phyloP scores from a whole-genome alignment of 2,329 filamentous ascomycete genomes.

The Exserohilum rostratum region DNA sequence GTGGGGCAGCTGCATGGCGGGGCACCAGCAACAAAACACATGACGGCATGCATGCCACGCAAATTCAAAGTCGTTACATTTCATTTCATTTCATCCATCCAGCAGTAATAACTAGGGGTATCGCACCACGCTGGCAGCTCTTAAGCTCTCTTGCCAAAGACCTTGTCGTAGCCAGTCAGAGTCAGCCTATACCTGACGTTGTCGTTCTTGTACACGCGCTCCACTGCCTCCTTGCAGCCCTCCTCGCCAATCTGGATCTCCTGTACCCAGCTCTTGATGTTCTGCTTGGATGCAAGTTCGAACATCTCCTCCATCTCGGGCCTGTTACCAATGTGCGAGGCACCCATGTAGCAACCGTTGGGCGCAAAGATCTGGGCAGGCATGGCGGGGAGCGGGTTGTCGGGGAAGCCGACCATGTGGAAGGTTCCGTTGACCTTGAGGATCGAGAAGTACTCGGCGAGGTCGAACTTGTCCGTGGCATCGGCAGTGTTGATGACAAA shows the following conservation, averaged over 20 bases:
- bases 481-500: conserved; percentile 78
- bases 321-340: conserved; percentile 58
- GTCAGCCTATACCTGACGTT: conserved; percentile 76
- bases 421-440: conserved; percentile 83
- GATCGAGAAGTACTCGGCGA: conserved; percentile 74
- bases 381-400: conserved; percentile 73
- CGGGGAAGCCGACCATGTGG: conserved; percentile 80
- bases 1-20: conserved; percentile 15
- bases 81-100: conserved; percentile 2
- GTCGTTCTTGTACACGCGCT: conserved; percentile 69
- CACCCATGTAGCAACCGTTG: conserved; percentile 68
- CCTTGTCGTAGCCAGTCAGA: conserved; percentile 70
- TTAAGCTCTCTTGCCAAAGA: conserved; percentile 60
- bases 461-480: conserved; percentile 70
- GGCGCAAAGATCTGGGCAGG: conserved; percentile 75
- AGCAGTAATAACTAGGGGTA: not conserved
- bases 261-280: conserved; percentile 63
- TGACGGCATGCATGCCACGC: not conserved
- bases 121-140: not conserved
- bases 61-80: not conserved
- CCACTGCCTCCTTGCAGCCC: conserved; percentile 72
- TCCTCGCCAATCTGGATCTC: conserved; percentile 74
- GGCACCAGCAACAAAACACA: not conserved
- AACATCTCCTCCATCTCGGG: conserved; percentile 60
- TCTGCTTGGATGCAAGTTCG: conserved; percentile 57